Conservation (phyloP, 208 protist genomes). For the Crithidia bombi region DNA sequence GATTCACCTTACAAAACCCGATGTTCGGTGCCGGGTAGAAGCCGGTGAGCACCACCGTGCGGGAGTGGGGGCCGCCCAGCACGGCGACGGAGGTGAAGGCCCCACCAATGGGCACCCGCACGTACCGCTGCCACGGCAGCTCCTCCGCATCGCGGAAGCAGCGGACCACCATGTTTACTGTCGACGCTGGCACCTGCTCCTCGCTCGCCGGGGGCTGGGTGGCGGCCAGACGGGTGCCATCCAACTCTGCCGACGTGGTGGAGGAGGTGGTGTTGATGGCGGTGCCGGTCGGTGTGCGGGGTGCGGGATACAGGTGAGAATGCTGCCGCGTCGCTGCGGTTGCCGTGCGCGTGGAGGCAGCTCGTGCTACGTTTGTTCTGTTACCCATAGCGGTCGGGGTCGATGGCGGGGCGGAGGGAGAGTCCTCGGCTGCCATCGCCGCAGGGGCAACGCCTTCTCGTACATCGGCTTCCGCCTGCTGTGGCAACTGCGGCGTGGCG, state of each 20-base stretch:
- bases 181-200: neutral
- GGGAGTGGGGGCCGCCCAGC: conserved; percentile 32
- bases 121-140: conserved; percentile 49
- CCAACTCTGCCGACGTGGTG: no score
- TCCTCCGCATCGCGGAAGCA: conserved; percentile 37
- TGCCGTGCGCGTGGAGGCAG: neutral
- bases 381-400: neutral
- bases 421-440: neutral
- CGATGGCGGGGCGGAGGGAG: no score
- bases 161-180: conserved; percentile 6
- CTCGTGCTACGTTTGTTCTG: neutral
- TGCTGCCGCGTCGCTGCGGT: neutral
- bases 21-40: conserved; percentile 58
- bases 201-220: neutral
- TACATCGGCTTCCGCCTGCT: neutral
- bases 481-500: neutral
- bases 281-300: no score
- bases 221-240: neutral
- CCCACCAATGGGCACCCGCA: conserved; percentile 51
- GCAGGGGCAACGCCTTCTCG: neutral
- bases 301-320: no score
- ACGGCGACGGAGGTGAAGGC: conserved; percentile 51
- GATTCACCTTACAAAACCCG: conserved; percentile 47
- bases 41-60: conserved; percentile 44
- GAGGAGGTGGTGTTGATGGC: neutral